Evolutionary conservation across 2,329 filamentous ascomycete genomes (phyloP).

Genomic region (Remersonia thermophila): DNA sequence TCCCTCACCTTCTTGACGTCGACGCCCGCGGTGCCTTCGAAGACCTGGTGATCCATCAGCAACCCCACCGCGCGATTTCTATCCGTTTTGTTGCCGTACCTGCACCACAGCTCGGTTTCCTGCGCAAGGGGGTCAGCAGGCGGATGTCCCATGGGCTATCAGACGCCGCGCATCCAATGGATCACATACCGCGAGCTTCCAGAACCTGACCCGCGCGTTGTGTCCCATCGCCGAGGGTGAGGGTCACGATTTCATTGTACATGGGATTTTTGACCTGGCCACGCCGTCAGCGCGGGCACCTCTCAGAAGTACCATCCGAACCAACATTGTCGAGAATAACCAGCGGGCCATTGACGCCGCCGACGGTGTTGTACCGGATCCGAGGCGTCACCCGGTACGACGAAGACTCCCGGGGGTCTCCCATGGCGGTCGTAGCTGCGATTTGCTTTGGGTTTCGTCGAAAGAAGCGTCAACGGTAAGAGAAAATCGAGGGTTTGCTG

Average conservation of each 20-base stretch:
- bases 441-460: neutral
- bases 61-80: slow-evolving; percentile 1
- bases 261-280: slow-evolving; percentile 89
- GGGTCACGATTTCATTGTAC: slow-evolving; percentile 94
- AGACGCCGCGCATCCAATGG: slow-evolving; percentile 6
- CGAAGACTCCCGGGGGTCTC: slow-evolving; percentile 46
- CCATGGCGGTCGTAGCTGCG: slow-evolving; percentile 27
- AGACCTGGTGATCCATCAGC: slow-evolving; percentile 52
- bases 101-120: slow-evolving; percentile 91
- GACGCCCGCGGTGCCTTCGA: slow-evolving; percentile 92
- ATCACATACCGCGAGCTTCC: slow-evolving; percentile 74
- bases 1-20: slow-evolving; percentile 88
- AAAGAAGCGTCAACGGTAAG: neutral
- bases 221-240: slow-evolving; percentile 91
- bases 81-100: slow-evolving; percentile 38
- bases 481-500: too few species aligned
- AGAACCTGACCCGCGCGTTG: slow-evolving; percentile 90
- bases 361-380: slow-evolving; percentile 94
- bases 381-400: slow-evolving; percentile 48
- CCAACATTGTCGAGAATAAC: slow-evolving; percentile 93
- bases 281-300: too few species aligned
- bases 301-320: neutral
- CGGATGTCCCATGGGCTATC: neutral
- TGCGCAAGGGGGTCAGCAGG: slow-evolving; percentile 25
- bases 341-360: slow-evolving; percentile 93